Evolutionary conservation across 2,329 filamentous ascomycete species (phyloP).

Genomic region (Nakataea oryzae): DNA sequence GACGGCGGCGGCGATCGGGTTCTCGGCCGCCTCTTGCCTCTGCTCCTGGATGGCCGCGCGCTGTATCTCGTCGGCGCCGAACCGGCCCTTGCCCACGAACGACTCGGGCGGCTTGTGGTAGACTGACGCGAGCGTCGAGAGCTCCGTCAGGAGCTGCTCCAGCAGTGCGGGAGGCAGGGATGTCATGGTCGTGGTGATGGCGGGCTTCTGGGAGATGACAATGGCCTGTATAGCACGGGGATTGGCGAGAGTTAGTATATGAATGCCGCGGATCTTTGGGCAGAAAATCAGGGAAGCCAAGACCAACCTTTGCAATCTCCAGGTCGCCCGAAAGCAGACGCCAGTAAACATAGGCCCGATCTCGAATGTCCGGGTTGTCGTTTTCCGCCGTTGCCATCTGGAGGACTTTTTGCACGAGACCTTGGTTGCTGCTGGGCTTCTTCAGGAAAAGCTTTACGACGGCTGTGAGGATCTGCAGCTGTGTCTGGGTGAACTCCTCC

Average conservation of each 20-base stretch:
- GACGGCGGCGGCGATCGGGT: constrained; percentile 82
- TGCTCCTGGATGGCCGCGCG: constrained; percentile 94
- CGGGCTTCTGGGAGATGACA: constrained; percentile 85
- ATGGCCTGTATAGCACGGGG: constrained; percentile 50
- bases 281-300: not conserved
- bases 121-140: constrained; percentile 91
- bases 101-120: constrained; percentile 98
- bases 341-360: constrained; percentile 98
- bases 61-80: constrained; percentile 88
- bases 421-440: constrained; percentile 85
- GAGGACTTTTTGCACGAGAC: constrained; percentile 85
- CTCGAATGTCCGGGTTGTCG: constrained; percentile 94
- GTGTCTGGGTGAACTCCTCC: constrained; percentile 95
- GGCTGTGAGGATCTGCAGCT: constrained; percentile 92
- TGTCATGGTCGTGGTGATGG: constrained; percentile 88
- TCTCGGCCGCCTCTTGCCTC: constrained; percentile 81
- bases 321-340: constrained; percentile 86
- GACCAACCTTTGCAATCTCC: constrained; percentile 69
- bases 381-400: constrained; percentile 89
- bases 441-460: constrained; percentile 97
- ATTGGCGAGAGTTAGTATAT: not conserved
- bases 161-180: constrained; percentile 74
- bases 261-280: not conserved
- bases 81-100: constrained; percentile 93
- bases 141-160: constrained; percentile 80